Conservation (phyloP, 345 rosid species). For the Psidium friedrichsthalianum region DNA sequence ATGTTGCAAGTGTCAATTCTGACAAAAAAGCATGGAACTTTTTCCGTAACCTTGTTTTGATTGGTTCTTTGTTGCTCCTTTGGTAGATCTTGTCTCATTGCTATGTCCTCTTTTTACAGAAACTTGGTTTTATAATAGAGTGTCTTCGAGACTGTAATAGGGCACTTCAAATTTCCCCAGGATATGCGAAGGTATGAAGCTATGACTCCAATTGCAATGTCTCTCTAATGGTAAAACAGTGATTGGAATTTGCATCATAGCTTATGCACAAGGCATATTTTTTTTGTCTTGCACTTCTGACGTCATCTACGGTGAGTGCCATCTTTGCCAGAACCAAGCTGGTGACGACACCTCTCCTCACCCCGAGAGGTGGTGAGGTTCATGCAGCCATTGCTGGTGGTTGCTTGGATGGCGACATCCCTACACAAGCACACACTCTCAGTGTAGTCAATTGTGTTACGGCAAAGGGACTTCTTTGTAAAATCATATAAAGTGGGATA, state of each 20-base stretch:
- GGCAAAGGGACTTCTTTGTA: not conserved
- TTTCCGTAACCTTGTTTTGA: not conserved
- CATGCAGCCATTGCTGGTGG: not conserved
- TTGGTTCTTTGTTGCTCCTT: not conserved
- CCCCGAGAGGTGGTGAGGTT: not conserved
- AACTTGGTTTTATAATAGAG: slow-evolving; percentile 32
- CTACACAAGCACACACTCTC: not conserved
- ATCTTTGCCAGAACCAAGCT: not conserved
- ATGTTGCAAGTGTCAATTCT: not conserved
- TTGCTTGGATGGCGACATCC: not conserved
- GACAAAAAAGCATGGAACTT: not conserved
- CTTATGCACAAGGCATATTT: not conserved
- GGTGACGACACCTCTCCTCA: not conserved
- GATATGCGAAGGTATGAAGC: slow-evolving; percentile 54
- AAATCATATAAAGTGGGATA: not conserved
- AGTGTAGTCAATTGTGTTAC: not conserved
- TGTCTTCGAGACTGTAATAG: slow-evolving; percentile 65
- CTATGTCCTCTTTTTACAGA: not conserved
- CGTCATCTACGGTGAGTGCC: not conserved
- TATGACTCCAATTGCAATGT: not conserved
- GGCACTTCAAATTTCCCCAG: slow-evolving; percentile 56
- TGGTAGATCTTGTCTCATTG: not conserved
- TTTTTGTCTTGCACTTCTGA: not conserved
- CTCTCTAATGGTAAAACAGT: not conserved
- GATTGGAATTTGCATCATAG: not conserved